Conservation (phyloP, 257 asterid genomes). For the Voacanga thouarsii region DNA sequence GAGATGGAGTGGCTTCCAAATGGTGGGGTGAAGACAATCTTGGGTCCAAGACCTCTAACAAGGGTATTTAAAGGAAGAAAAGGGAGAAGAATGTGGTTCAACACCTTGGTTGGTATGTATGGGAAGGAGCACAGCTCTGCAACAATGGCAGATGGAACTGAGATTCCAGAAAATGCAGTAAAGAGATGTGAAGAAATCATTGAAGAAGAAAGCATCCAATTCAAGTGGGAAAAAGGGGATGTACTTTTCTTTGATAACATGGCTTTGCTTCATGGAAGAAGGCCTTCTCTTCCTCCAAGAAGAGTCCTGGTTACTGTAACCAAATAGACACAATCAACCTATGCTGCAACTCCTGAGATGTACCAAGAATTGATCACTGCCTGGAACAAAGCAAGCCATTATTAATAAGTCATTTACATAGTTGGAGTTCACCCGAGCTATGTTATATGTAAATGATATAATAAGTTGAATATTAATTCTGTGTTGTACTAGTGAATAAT, state of each 20-base stretch:
- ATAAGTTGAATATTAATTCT: not conserved
- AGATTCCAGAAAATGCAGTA: conserved; percentile 49
- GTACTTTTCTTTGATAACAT: conserved; percentile 65
- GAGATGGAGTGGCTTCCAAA: conserved; percentile 76
- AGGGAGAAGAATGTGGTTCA: conserved; percentile 82
- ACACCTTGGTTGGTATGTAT: conserved; percentile 77
- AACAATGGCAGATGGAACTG: conserved; percentile 67
- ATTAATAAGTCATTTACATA: not conserved
- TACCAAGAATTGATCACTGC: not conserved
- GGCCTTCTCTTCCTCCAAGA: conserved; percentile 80
- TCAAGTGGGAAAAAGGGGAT: conserved; percentile 85
- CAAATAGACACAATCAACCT: conserved; percentile 26
- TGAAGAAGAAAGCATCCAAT: conserved; percentile 88
- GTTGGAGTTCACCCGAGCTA: not conserved
- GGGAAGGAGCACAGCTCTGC: conserved; percentile 88
- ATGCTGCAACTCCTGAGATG: not conserved
- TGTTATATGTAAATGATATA: not conserved
- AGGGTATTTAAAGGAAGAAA: conserved; percentile 72
- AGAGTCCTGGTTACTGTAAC: conserved; percentile 72
- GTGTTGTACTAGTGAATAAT: not conserved
- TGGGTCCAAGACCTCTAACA: conserved; percentile 65
- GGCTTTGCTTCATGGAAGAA: conserved; percentile 74
- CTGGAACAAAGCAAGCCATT: too few species aligned
- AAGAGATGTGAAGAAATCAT: conserved; percentile 75
- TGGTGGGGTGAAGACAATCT: conserved; percentile 51